A percentile compares a stretch with the other conserved stretches of the same genome.
Conservation (phyloP, 305 asterid genomes). For the Withania somnifera region DNA sequence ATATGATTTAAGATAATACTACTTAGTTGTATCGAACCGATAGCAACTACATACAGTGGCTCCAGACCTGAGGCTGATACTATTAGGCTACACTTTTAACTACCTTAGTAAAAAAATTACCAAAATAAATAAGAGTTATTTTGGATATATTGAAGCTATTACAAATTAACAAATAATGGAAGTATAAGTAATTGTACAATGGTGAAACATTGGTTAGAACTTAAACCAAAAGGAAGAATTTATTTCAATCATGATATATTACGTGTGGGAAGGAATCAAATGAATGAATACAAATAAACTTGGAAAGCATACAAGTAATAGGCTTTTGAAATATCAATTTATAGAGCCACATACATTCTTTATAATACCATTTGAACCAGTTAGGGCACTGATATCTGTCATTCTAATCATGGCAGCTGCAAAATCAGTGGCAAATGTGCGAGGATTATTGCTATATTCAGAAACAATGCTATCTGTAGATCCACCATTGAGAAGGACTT, state of each 20-base stretch:
- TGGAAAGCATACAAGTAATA: neutral
- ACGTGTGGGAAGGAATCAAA: neutral
- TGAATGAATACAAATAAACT: neutral
- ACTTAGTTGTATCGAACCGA: too few relatives aligned
- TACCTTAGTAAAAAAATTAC: too few relatives aligned
- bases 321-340: neutral
- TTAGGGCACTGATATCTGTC: slow-evolving; percentile 25
- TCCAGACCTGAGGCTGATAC: too few relatives aligned
- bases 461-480: slow-evolving; percentile 24
- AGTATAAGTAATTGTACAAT: neutral
- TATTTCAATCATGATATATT: neutral
- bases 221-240: neutral
- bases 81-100: too few relatives aligned
- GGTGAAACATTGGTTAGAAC: neutral
- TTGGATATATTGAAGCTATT: too few relatives aligned
- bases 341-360: slow-evolving; percentile 21
- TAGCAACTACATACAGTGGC: too few relatives aligned
- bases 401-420: slow-evolving; percentile 29
- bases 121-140: too few relatives aligned
- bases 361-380: neutral
- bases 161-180: neutral
- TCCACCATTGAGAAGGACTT: slow-evolving; percentile 11
- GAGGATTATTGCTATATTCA: slow-evolving; percentile 20
- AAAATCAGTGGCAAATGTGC: neutral
- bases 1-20: too few relatives aligned